Percentiles rank a stretch among this genome's conserved stretches.
Conservation (phyloP, 2,329 filamentous ascomycete species). For the Metarhizium sp. region DNA sequence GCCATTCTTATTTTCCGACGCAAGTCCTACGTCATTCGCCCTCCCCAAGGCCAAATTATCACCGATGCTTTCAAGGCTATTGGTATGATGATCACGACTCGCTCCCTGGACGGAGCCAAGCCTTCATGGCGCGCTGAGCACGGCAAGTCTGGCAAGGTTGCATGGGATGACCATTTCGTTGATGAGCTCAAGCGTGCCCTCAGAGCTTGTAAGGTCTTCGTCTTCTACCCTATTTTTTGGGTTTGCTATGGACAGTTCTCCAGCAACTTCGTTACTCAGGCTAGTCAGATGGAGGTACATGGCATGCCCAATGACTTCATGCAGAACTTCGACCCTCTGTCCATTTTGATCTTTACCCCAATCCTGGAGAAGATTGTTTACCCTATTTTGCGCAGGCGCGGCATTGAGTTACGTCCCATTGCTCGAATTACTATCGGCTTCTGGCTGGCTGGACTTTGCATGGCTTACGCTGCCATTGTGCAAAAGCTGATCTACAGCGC, state of each 20-base stretch:
- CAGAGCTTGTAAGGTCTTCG: conserved; percentile 63
- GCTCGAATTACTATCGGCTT: conserved; percentile 59
- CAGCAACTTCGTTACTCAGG: conserved; percentile 57
- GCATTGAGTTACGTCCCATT: conserved; percentile 55
- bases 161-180: conserved; percentile 62
- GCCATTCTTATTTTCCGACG: conserved; percentile 37
- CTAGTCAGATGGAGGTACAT: conserved; percentile 45
- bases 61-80: conserved; percentile 50
- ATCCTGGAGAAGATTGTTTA: conserved; percentile 53
- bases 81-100: conserved; percentile 27
- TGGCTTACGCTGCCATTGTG: conserved; percentile 49
- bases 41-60: conserved; percentile 52
- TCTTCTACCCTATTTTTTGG: conserved; percentile 59
- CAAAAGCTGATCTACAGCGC: conserved; percentile 51
- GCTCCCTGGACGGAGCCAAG: conserved; percentile 53
- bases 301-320: conserved; percentile 63
- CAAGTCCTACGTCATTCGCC: conserved; percentile 41
- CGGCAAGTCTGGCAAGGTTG: conserved; percentile 29
- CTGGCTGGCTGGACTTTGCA: conserved; percentile 40
- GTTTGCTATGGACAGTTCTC: conserved; percentile 60
- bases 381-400: conserved; percentile 45
- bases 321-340: conserved; percentile 58
- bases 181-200: conserved; percentile 59
- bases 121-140: conserved; percentile 51
- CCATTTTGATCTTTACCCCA: conserved; percentile 58